Base-by-base conservation (phyloP, 768 basidiomycete species). In the Steccherinum ochraceum region DNA sequence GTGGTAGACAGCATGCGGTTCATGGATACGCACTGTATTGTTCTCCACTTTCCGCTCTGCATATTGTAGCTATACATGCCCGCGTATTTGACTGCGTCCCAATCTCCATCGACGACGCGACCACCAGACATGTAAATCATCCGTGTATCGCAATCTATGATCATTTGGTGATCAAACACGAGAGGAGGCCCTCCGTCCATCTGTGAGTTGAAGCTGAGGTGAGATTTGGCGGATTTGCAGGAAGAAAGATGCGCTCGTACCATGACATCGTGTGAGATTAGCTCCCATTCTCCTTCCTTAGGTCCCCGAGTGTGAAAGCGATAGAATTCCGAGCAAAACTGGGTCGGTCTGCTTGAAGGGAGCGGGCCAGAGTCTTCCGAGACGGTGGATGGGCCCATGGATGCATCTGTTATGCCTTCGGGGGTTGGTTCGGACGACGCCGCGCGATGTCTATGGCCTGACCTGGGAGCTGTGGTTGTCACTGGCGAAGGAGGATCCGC, bases 131-230 rank as follows among this genome's bases (percentile, higher is more conserved):
- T 78, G 52, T 89, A 91, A 5, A 92, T 60, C 2, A 82, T 77
- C 61, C 89, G 87, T 0, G 76, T 67, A 3, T 84, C 82, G 39
- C 75, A 75, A 58, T 91, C 89, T 59, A 90, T 79, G 25, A 71
- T 83, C 81, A 91, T 86, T 65, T 89, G 86, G 57, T 90, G 89
- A 61, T 91, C 89, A 56, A 82, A 86, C 39, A 90, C 70, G 26
- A 89, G 67, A 0, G 83, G 81, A 1, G 89, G 89, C 1, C 87
- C 88, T 1, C 81, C 83, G 3, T 76, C 73, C 0, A 72, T 63
- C 88, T 88, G 54, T 12, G 30, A 46, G 46, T 7, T 5, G 43
- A 3, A 12, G 26, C 24, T 13, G 46, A 39, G 20, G 12, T 24
- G 16, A 24, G 13, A 41, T 19, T 7, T 19, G 12, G 13, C 19